Evolutionary conservation across 1,284 basidiomycete genomes (phyloP), one percentile per base, ranked within the genome.

Genomic region (Grifola frondosa): DNA sequence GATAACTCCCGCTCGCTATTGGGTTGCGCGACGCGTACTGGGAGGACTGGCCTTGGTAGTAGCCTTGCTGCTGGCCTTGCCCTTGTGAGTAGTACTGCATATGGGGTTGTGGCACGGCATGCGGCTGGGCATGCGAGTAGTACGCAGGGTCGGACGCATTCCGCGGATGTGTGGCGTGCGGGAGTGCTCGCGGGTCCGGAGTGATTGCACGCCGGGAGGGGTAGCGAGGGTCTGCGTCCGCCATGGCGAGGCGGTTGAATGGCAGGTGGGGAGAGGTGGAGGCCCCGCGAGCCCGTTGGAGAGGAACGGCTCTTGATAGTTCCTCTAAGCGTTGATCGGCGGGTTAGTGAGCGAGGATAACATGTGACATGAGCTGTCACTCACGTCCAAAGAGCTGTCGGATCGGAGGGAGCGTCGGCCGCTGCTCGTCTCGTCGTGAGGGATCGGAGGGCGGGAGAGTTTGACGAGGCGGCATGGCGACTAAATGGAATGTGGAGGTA

Each of bases 361-460:
- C 17, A n/a, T 21, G 10, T 29, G 37, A 15, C 19, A 5, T 12
- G 5, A 28, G 15, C 13, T 40, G 22, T 15, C 37, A 57, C 72
- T 59, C 43, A 84, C 86, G 77, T 67, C 77, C 70, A 57, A 89
- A 83, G 43, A 88, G 64, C 61, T 84, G 81, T 41, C 82, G 80
- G 45, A 89, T 88, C 34, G 84, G 75, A 31, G 86, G 86, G 40
- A 89, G 78, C n/a, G 78, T 84, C 41, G 83, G 81, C 37, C 82
- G 74, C 46, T 67, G 59, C 40, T 67, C 64, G 40, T 66, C 66
- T 54, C 67, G 67, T 50, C 65, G 58, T 30, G 59, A 57, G 48
- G 60, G 61, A 46, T 68, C 63, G 36, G 58, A 53, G 48, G 64
- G 58, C 42, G 61, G 62, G 37, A 57, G 50, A 33, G 55, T 44